Percentiles rank a stretch among this genome's conserved stretches.
Evolutionary conservation across 108 stramenopile genomes (phyloP).

Genomic region (Nitzschia inconspicua): DNA sequence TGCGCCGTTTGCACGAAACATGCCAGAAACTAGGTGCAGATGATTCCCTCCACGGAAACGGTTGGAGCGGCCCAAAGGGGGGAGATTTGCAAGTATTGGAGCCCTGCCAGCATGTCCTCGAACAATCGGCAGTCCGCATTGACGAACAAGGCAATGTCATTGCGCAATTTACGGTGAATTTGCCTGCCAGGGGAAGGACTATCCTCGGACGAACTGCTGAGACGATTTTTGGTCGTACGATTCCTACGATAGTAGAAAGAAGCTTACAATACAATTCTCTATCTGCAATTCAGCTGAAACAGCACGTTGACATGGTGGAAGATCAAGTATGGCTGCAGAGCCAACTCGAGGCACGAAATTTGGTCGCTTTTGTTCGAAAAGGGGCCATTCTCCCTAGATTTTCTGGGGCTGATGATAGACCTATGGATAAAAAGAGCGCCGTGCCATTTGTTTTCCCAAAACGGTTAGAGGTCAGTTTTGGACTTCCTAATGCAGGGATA

Average conservation of each 20-base stretch:
- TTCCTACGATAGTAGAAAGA: slow-evolving; percentile 67
- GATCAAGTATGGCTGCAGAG: slow-evolving; percentile 83
- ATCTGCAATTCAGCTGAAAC: slow-evolving; percentile 38
- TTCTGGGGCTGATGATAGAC: slow-evolving; percentile 64
- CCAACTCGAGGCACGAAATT: slow-evolving; percentile 52
- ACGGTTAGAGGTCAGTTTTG: slow-evolving; percentile 18
- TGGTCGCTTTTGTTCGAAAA: slow-evolving; percentile 82
- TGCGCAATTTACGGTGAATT: slow-evolving; percentile 88
- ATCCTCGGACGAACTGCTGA: slow-evolving; percentile 82
- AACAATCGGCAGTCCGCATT: slow-evolving; percentile 79
- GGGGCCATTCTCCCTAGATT: slow-evolving; percentile 78
- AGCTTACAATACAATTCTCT: slow-evolving; percentile 51
- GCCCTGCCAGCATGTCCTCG: slow-evolving; percentile 89
- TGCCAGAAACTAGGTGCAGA: slow-evolving; percentile 83
- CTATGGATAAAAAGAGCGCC: slow-evolving; percentile 76
- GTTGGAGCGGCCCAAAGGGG: slow-evolving; percentile 83
- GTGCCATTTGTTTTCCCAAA: slow-evolving; percentile 67
- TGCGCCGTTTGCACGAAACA: slow-evolving; percentile 54
- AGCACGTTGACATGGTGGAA: slow-evolving; percentile 80
- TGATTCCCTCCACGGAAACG: slow-evolving; percentile 28
- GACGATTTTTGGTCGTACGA: slow-evolving; percentile 61
- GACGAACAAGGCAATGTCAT: slow-evolving; percentile 57
- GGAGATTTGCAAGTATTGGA: slow-evolving; percentile 88
- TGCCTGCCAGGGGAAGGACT: slow-evolving; percentile 88
- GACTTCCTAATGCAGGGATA: slow-evolving; percentile 29